These are phyloP conservation scores for Didymella pomorum DNA, from an alignment of 2,329 filamentous ascomycete species.

Conservation along the genomic window DNA sequence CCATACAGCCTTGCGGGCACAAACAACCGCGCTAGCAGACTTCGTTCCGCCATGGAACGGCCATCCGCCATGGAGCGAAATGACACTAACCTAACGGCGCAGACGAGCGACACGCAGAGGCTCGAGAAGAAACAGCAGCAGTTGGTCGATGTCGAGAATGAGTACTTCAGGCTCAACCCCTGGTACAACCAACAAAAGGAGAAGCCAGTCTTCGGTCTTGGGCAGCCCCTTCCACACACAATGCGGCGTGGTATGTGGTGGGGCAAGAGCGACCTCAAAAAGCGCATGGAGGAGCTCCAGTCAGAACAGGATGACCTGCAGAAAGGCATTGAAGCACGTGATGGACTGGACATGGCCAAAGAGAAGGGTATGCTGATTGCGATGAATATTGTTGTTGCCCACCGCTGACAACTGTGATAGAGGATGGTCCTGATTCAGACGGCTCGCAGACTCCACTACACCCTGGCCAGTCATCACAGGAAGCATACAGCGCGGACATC, in stretches of 20 bases:
- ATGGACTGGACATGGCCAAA: conserved; percentile 26
- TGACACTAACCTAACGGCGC: conserved; percentile 25
- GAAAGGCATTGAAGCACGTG: conserved; percentile 30
- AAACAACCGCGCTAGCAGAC: conserved; percentile 18
- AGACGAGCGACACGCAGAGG: conserved; percentile 24
- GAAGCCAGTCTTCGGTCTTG: conserved; percentile 63
- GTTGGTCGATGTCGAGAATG: conserved; percentile 57
- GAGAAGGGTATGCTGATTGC: conserved; percentile 23
- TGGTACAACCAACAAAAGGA: conserved; percentile 62
- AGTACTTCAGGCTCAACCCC: conserved; percentile 62
- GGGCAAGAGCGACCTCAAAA: conserved; percentile 56
- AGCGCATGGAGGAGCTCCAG: conserved; percentile 39
- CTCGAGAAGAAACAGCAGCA: conserved; percentile 40
- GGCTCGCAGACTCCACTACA: conserved; percentile 23
- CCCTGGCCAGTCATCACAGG: conserved; percentile 1
- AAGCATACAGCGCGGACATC: conserved; percentile 12
- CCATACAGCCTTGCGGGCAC: conserved; percentile 14
- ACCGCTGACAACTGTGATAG: conserved; percentile 10
- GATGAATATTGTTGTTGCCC: not conserved
- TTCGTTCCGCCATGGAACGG: conserved; percentile 18
- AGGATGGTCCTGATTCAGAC: conserved; percentile 23
- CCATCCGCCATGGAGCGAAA: conserved; percentile 23
- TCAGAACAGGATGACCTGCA: conserved; percentile 21
- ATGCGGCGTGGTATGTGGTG: conserved; percentile 61
- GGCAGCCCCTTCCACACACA: conserved; percentile 63